phyloP scores from a whole-genome alignment of 2,329 filamentous ascomycete species.

The Conoideocrella luteorostrata region DNA sequence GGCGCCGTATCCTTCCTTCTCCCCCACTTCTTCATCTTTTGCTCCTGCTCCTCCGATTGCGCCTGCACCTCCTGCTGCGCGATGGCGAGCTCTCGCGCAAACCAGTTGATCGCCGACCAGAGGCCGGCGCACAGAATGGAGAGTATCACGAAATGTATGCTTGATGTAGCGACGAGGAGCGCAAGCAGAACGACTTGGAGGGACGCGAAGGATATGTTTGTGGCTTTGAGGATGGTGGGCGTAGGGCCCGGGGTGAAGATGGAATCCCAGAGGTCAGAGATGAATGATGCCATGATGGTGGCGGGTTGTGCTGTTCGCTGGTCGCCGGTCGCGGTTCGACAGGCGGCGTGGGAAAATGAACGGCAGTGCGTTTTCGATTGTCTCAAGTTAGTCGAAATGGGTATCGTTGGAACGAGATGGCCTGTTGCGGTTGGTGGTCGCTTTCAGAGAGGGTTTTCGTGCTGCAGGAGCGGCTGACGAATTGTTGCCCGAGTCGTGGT shows the following conservation, averaged over 20 bases:
- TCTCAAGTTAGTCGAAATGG: too few species aligned
- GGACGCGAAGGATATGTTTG: slow-evolving; percentile 80
- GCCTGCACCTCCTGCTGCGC: slow-evolving; percentile 31
- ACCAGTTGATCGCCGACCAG: slow-evolving; percentile 98
- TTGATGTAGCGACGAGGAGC: slow-evolving; percentile 76
- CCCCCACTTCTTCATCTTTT: slow-evolving; percentile 29
- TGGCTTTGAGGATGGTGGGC: slow-evolving; percentile 78
- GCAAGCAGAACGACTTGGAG: slow-evolving; percentile 72
- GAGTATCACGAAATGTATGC: slow-evolving; percentile 80
- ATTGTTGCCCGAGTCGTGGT: too few species aligned
- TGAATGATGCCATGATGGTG: slow-evolving; percentile 50
- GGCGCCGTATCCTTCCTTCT: slow-evolving; percentile 22
- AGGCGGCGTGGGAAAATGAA: too few species aligned
- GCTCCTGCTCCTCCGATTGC: slow-evolving; percentile 33
- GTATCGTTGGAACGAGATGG: too few species aligned
- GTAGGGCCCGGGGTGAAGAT: slow-evolving; percentile 92
- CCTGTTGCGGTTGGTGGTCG: too few species aligned
- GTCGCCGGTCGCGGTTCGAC: too few species aligned
- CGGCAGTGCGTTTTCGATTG: too few species aligned
- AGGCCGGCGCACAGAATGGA: slow-evolving; percentile 73
- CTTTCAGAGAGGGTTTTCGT: too few species aligned
- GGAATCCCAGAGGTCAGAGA: slow-evolving; percentile 79
- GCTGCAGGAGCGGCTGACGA: too few species aligned
- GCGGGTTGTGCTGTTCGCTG: neutral
- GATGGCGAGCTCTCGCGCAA: slow-evolving; percentile 59